Percentiles rank a stretch among this genome's conserved stretches.
Evolutionary conservation across 352 stramenopile genomes (phyloP).

Genomic region (Phytophthora tentaculata): DNA sequence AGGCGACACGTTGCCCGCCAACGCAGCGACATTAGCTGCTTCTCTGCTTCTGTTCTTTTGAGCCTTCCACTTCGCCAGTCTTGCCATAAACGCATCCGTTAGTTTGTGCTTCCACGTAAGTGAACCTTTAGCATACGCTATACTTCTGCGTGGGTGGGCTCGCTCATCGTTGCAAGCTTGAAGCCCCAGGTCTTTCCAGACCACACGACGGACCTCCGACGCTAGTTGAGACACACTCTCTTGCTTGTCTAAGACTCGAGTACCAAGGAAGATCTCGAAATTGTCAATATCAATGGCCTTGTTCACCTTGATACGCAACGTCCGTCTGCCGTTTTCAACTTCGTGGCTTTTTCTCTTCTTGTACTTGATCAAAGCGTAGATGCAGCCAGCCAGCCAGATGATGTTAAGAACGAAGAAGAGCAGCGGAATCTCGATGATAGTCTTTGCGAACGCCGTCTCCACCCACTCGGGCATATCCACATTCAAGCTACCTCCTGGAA

Average conservation of each 20-base stretch:
- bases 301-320: slow-evolving; percentile 77
- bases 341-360: slow-evolving; percentile 64
- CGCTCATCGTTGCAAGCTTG: slow-evolving; percentile 30
- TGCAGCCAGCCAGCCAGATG: slow-evolving; percentile 80
- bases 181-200: slow-evolving; percentile 52
- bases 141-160: slow-evolving; percentile 27
- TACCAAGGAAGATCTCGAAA: slow-evolving; percentile 53
- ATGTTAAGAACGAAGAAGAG: slow-evolving; percentile 92
- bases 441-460: slow-evolving; percentile 43
- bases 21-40: background rate
- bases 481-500: slow-evolving; percentile 91
- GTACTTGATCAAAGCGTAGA: slow-evolving; percentile 59
- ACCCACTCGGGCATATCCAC: slow-evolving; percentile 88
- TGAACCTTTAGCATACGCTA: slow-evolving; percentile 16
- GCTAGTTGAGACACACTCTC: slow-evolving; percentile 59
- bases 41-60: slow-evolving; percentile 3
- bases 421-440: slow-evolving; percentile 60
- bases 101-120: slow-evolving; percentile 39
- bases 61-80: slow-evolving; percentile 24
- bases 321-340: slow-evolving; percentile 84
- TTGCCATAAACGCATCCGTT: slow-evolving; percentile 19
- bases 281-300: slow-evolving; percentile 51
- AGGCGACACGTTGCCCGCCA: slow-evolving; percentile 34
- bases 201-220: slow-evolving; percentile 56
- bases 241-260: slow-evolving; percentile 50